phyloP scores from a whole-genome alignment of 2,329 filamentous ascomycete species.

The Penicillium sumatraense region DNA sequence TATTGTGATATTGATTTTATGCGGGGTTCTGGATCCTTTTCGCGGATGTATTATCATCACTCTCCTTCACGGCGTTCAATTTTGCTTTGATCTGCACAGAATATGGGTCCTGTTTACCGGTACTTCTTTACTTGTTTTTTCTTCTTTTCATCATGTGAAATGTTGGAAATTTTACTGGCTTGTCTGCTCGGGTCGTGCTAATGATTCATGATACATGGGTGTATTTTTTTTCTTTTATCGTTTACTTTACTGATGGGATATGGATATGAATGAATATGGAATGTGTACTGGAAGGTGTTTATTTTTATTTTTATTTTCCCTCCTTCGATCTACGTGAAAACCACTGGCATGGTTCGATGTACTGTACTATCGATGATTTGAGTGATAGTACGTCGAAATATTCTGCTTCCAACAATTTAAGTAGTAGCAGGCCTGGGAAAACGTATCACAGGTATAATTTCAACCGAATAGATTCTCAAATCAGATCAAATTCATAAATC shows the following conservation, averaged over 20 bases:
- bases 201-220: slow-evolving; percentile 13
- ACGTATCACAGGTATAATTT: neutral
- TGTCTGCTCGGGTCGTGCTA: slow-evolving; percentile 1
- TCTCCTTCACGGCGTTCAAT: neutral
- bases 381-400: neutral
- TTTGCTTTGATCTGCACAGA: neutral
- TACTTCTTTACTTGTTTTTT: slow-evolving; percentile 25
- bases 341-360: too few species aligned
- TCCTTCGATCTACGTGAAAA: too few species aligned
- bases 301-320: neutral
- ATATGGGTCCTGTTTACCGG: neutral
- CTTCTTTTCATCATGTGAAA: slow-evolving; percentile 23
- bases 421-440: too few species aligned
- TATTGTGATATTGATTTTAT: too few species aligned
- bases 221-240: slow-evolving; percentile 6
- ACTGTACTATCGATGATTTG: neutral
- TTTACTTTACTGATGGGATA: neutral
- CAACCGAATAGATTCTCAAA: neutral
- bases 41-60: neutral
- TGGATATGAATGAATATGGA: slow-evolving; percentile 2
- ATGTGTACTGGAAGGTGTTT: neutral
- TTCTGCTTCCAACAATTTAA: neutral
- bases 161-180: neutral
- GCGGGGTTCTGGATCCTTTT: neutral
- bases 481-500: neutral